phyloP scores from a whole-genome alignment of 148 eudicot genomes.

The Fagopyrum esculentum region DNA sequence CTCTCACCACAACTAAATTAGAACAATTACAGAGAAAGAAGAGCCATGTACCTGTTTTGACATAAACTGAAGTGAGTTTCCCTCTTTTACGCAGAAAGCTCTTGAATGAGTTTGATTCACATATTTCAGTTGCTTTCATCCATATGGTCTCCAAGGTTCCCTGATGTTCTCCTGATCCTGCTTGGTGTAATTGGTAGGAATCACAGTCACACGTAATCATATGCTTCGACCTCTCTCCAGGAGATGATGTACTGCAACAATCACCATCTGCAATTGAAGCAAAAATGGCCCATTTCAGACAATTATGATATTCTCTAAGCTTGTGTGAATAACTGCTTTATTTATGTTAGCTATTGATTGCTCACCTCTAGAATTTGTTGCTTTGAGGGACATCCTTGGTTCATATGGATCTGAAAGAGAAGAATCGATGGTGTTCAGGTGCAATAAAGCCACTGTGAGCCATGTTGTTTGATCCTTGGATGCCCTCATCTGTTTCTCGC shows the following conservation, averaged over 20 bases:
- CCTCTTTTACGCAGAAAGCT: slow-evolving; percentile 68
- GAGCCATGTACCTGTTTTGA: slow-evolving; percentile 47
- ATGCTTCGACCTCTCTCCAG: slow-evolving; percentile 67
- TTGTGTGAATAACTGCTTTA: neutral
- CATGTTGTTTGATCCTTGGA: slow-evolving; percentile 86
- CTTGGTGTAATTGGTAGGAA: slow-evolving; percentile 27
- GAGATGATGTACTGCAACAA: slow-evolving; percentile 65
- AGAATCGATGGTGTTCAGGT: slow-evolving; percentile 54
- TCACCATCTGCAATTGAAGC: slow-evolving; percentile 56
- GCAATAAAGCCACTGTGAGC: slow-evolving; percentile 89
- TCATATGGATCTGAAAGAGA: slow-evolving; percentile 46
- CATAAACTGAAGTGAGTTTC: slow-evolving; percentile 58
- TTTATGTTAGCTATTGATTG: neutral
- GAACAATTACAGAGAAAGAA: neutral
- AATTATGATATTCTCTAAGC: neutral
- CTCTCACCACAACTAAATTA: neutral
- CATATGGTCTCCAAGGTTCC: slow-evolving; percentile 60
- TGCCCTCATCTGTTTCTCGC: slow-evolving; percentile 80
- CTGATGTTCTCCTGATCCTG: slow-evolving; percentile 32
- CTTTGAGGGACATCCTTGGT: slow-evolving; percentile 44
- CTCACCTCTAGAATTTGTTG: slow-evolving; percentile 57
- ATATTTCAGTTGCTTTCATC: slow-evolving; percentile 57
- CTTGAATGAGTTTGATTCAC: slow-evolving; percentile 59
- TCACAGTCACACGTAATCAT: slow-evolving; percentile 39
- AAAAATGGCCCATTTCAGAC: neutral